Evolutionary conservation across 192 early-diverging fungal species (phyloP), one percentile per base, ranked within the genome.

Genomic region (Podila minutissima): DNA sequence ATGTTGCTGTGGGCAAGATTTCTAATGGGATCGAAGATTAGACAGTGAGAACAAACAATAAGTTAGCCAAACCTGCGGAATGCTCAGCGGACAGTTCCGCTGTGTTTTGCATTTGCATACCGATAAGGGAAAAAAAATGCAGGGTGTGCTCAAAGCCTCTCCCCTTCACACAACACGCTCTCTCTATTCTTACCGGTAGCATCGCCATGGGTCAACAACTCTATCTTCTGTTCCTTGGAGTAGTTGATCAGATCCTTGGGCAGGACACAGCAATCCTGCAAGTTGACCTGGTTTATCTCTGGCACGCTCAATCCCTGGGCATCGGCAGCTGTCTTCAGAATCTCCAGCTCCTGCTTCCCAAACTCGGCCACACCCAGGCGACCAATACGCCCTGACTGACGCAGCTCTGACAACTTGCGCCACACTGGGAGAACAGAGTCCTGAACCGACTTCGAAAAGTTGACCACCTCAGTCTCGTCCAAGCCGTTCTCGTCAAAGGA

Each of bases 291-390:
- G 63, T 88, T 83, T 1, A 86, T 69, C n/a, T 79, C 79, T 6
- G 87, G 87, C 26, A 66, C 72, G n/a, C 82, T 64, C 28, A 68
- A 59, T 0, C 71, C 79, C 46, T 66, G 51, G 1, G 70, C 22
- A 10, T 74, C 70, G 26, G 60, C 66, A 17, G 72, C 59, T 12
- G 64, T 28, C 37, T 83, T 75, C 46, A 88, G 66, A 13, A 67
- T 19, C 29, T 75, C 67, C 3, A 88, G 62, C 49, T 85, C 71
- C n/a, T 71, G 55, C 15, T 76, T 70, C 0, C 77, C 77, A 51
- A 85, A 85, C 35, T 88, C 87, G 15, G 85, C 83, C 17, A 88
- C 85, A 24, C 87, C 87, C 29, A 88, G 59, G 28, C 75, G 74
- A 19, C 74, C 77, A 37, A 86, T 82, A 4, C 66, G 32, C n/a